Percentiles rank a stretch among this genome's conserved stretches.
phyloP scores from a whole-genome alignment of 371 early-diverging fungal genomes.

The Zychaea mexicana region DNA sequence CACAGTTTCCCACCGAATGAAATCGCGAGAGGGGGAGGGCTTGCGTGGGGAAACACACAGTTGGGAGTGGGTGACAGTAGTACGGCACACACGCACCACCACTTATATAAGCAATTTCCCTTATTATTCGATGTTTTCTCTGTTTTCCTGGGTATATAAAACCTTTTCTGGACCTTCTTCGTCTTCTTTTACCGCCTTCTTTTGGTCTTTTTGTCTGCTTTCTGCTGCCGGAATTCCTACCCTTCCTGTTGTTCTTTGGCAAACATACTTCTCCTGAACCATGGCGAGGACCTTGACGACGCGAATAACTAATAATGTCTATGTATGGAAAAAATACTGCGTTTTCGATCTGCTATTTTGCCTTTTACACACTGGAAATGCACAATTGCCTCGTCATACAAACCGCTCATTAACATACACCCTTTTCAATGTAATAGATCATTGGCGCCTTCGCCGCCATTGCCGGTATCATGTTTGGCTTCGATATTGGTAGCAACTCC shows the following conservation, averaged over 20 bases:
- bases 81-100: background rate
- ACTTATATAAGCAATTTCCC: slow-evolving; percentile 11
- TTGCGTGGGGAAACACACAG: slow-evolving; percentile 11
- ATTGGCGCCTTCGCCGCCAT: slow-evolving; percentile 59
- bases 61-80: too few relatives aligned
- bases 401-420: background rate
- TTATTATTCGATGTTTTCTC: slow-evolving; percentile 3
- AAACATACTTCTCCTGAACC: background rate
- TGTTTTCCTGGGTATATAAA: slow-evolving; percentile 13
- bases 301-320: slow-evolving; percentile 35
- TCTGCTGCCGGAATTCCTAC: background rate
- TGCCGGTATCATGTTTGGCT: slow-evolving; percentile 66
- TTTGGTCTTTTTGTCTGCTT: slow-evolving; percentile 7
- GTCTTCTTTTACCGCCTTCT: background rate
- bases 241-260: background rate
- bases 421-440: slow-evolving; percentile 23
- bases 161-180: background rate
- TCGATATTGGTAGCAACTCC: slow-evolving; percentile 62
- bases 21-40: background rate
- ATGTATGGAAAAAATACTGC: slow-evolving; percentile 22
- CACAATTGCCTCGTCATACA: background rate
- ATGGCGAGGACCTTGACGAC: background rate
- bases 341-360: background rate
- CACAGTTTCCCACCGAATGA: slow-evolving; percentile 10
- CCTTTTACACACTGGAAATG: background rate